Evolutionary conservation across 192 early-diverging fungal species (phyloP), one percentile per base, ranked within the genome.

Genomic region (Kappamyces sp.): DNA sequence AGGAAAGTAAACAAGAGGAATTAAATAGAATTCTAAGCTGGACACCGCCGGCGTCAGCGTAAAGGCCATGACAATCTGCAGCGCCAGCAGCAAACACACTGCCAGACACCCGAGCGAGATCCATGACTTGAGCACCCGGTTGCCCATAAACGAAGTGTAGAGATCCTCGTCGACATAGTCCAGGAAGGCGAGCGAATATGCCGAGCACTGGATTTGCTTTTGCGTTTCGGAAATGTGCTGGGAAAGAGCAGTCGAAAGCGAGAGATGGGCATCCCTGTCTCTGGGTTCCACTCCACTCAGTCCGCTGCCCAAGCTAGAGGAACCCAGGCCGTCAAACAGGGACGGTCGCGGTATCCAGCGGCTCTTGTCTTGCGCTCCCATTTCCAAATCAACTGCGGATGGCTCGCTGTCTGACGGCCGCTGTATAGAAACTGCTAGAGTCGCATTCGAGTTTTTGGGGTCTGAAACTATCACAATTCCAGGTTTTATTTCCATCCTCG

Each of bases 141-240:
- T 58, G 54, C 55, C 51, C 40, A 73, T 65, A 57, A 67, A 73
- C 33, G 50, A 47, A 5, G 38, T 40, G 43, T 73, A 73, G 31
- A 64, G 49, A 3, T 40, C 43, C 47, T 73, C 71, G 46, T 63
- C 65, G 15, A 67, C 62, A 10, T 8, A 15, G 49, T 73, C 63
- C 2, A 54, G 44, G 44, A 73, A 73, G 10, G 33, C 51, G 31
- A 73, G 49, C 3, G 64, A 71, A 33, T 60, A 43, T 38, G 40
- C 61, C 23, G 51, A 59, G 34, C 61, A 71, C 40, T 51, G 33
- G 40, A 66, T 67, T 37, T 67, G 66, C 23, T 68, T 42, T 2
- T 62, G 62, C 32, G 55, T 57, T 40, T 36, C 55, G 12, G 47
- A 40, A 32, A 57, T 44, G 47, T 57, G 55, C 34, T 40, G 41